Conservation (phyloP, 2,329 filamentous ascomycete species). For the Sarocladiaceae sp. region DNA sequence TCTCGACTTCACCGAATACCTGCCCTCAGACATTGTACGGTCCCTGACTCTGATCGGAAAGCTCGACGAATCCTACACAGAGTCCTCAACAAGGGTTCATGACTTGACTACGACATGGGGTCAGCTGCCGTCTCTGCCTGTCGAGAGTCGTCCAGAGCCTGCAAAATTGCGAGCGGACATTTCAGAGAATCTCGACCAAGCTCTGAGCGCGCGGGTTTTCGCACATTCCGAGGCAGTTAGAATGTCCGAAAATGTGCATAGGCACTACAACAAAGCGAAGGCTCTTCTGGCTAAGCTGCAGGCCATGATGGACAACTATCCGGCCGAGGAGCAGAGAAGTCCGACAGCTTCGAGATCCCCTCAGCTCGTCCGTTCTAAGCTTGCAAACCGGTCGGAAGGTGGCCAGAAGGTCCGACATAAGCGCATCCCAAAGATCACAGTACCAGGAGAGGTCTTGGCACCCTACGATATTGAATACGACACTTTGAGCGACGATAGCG, state of each 20-base stretch:
- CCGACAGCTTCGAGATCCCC: slow-evolving; percentile 50
- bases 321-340: slow-evolving; percentile 48
- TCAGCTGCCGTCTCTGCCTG: slow-evolving; percentile 44
- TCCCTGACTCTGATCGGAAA: slow-evolving; percentile 63
- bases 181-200: slow-evolving; percentile 51
- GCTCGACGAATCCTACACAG: slow-evolving; percentile 55
- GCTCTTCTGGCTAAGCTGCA: slow-evolving; percentile 55
- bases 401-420: slow-evolving; percentile 34
- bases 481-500: slow-evolving; percentile 48
- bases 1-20: slow-evolving; percentile 66
- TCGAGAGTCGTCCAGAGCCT: slow-evolving; percentile 43
- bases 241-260: slow-evolving; percentile 59
- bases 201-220: slow-evolving; percentile 52
- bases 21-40: slow-evolving; percentile 62
- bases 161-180: slow-evolving; percentile 54
- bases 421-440: slow-evolving; percentile 52
- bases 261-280: slow-evolving; percentile 58
- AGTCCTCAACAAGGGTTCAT: slow-evolving; percentile 51
- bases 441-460: slow-evolving; percentile 62
- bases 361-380: slow-evolving; percentile 45
- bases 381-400: slow-evolving; percentile 38
- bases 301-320: slow-evolving; percentile 57
- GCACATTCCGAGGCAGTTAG: slow-evolving; percentile 59
- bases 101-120: slow-evolving; percentile 55
- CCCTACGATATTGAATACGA: slow-evolving; percentile 63